Evolutionary conservation across 2,329 filamentous ascomycete species (phyloP).

Genomic region (Cercospora sesami): DNA sequence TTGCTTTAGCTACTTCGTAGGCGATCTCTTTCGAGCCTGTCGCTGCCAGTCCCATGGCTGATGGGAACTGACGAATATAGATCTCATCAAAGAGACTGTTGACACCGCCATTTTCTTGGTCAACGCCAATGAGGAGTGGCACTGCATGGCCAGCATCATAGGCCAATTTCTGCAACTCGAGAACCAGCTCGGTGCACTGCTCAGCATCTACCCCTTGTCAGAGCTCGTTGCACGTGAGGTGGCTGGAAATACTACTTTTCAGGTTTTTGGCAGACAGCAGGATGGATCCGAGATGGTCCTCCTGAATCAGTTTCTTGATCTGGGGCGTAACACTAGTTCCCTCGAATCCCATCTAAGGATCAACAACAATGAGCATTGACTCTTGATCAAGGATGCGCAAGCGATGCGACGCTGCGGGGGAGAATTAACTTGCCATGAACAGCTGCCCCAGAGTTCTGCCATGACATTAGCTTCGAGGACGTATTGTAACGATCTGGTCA

Average conservation of each 20-base stretch:
- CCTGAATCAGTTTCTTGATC: constrained; percentile 75
- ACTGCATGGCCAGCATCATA: constrained; percentile 86
- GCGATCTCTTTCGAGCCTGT: constrained; percentile 82
- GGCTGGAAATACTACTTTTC: constrained; percentile 61
- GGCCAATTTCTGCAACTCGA: constrained; percentile 89
- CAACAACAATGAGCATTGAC: constrained; percentile 29
- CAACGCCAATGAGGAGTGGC: constrained; percentile 84
- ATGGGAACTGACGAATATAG: constrained; percentile 93
- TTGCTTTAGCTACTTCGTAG: constrained; percentile 88
- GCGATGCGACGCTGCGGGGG: constrained; percentile 12
- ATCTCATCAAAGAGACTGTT: constrained; percentile 96
- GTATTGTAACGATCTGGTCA: background rate
- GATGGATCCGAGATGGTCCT: constrained; percentile 86
- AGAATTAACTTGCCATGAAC: constrained; percentile 36
- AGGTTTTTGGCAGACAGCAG: constrained; percentile 81
- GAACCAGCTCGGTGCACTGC: constrained; percentile 81
- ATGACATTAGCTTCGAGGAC: constrained; percentile 39
- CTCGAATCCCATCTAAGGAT: constrained; percentile 72
- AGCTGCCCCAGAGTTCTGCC: constrained; percentile 48
- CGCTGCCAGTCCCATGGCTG: constrained; percentile 94
- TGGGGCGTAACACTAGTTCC: constrained; percentile 80
- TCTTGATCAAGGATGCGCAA: background rate
- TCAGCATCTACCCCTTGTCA: constrained; percentile 69
- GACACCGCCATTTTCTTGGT: constrained; percentile 97
- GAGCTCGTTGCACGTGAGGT: constrained; percentile 1